phyloP scores from a whole-genome alignment of 1,284 basidiomycete genomes.

The Inonotus hispidus region DNA sequence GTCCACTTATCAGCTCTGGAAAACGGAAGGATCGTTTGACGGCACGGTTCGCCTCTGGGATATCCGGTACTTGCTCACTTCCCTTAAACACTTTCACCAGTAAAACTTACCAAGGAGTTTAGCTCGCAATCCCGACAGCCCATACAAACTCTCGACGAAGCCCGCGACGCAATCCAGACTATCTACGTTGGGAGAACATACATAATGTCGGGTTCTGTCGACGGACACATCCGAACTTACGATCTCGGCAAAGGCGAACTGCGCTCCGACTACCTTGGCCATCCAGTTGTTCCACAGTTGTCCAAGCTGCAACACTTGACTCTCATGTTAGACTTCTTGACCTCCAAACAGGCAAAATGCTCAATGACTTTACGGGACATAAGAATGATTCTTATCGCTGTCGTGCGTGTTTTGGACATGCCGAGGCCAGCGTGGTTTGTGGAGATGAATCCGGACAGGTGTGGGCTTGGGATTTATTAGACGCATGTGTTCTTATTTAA shows the following conservation, averaged over 20 bases:
- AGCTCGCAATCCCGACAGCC: slow-evolving; percentile 78
- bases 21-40: slow-evolving; percentile 76
- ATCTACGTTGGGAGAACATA: slow-evolving; percentile 59
- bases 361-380: slow-evolving; percentile 85
- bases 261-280: slow-evolving; percentile 82
- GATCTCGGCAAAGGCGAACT: slow-evolving; percentile 91
- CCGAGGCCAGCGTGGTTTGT: slow-evolving; percentile 75
- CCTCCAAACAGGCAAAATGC: slow-evolving; percentile 70
- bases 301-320: slow-evolving; percentile 82
- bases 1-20: slow-evolving; percentile 1
- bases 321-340: slow-evolving; percentile 86
- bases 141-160: slow-evolving; percentile 90
- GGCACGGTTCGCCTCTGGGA: slow-evolving; percentile 88
- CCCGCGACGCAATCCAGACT: slow-evolving; percentile 84
- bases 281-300: slow-evolving; percentile 74
- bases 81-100: background rate
- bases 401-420: slow-evolving; percentile 78
- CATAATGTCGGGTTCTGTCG: slow-evolving; percentile 82
- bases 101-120: slow-evolving; percentile 4
- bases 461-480: slow-evolving; percentile 91
- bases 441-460: slow-evolving; percentile 89
- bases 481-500: slow-evolving; percentile 47
- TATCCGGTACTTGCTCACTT: slow-evolving; percentile 52
- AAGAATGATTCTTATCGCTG: slow-evolving; percentile 70
- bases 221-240: slow-evolving; percentile 89